Percentiles rank a stretch among this genome's conserved stretches.
Evolutionary conservation across 2,329 filamentous ascomycete genomes (phyloP).

Genomic region (Scleromitrula shiraiana): DNA sequence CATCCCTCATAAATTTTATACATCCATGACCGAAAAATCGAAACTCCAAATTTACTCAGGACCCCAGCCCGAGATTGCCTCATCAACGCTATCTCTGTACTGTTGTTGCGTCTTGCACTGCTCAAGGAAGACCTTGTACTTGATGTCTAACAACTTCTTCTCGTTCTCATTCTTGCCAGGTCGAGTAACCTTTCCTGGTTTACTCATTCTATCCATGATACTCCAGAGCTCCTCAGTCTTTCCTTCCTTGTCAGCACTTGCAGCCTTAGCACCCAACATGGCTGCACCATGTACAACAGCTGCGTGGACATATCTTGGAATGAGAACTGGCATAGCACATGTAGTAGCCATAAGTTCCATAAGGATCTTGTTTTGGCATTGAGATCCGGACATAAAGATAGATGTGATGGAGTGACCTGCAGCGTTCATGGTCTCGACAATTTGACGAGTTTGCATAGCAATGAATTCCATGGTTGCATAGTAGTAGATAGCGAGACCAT

Average conservation of each 20-base stretch:
- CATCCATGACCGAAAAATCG: not conserved
- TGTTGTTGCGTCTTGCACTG: slow-evolving; percentile 79
- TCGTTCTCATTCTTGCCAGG: slow-evolving; percentile 65
- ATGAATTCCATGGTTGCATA: slow-evolving; percentile 98
- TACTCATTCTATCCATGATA: slow-evolving; percentile 97
- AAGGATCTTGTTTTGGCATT: slow-evolving; percentile 90
- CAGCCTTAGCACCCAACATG: slow-evolving; percentile 97
- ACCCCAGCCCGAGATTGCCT: slow-evolving; percentile 39
- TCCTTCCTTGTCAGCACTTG: slow-evolving; percentile 67
- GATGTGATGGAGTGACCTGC: slow-evolving; percentile 79
- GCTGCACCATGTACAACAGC: slow-evolving; percentile 97
- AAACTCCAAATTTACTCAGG: not conserved
- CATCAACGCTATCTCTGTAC: slow-evolving; percentile 74
- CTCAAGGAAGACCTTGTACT: slow-evolving; percentile 94
- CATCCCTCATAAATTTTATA: too few species aligned
- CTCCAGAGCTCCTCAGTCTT: slow-evolving; percentile 84
- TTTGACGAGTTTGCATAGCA: slow-evolving; percentile 91
- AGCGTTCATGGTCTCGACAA: slow-evolving; percentile 87
- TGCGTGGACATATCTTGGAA: slow-evolving; percentile 87
- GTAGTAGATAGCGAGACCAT: slow-evolving; percentile 85
- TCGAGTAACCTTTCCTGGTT: slow-evolving; percentile 76
- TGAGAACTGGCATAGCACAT: slow-evolving; percentile 86
- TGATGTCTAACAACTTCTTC: slow-evolving; percentile 73
- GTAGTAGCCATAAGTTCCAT: slow-evolving; percentile 88
- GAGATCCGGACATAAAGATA: slow-evolving; percentile 98